phyloP scores from a whole-genome alignment of 352 stramenopile genomes.

The Phytophthora cryptogea region DNA sequence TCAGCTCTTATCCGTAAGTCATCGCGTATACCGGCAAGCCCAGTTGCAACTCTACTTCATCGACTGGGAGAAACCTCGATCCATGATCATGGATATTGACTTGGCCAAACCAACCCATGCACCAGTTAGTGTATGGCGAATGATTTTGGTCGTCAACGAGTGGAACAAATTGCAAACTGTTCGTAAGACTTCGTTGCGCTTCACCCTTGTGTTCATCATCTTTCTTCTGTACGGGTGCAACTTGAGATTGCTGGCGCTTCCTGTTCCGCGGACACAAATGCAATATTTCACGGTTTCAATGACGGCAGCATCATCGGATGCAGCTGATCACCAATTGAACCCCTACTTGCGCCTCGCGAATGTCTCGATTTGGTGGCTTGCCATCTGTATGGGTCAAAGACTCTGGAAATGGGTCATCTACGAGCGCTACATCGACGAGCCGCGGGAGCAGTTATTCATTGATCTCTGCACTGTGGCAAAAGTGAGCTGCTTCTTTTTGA shows the following conservation, averaged over 20 bases:
- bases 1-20: conserved; percentile 74
- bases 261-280: conserved; percentile 62
- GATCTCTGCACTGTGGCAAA: conserved; percentile 96
- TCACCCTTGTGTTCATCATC: conserved; percentile 84
- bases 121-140: conserved; percentile 93
- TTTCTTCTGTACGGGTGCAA: conserved; percentile 90
- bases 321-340: conserved; percentile 62
- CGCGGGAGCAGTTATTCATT: conserved; percentile 83
- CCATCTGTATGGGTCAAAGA: conserved; percentile 73
- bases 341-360: conserved; percentile 91
- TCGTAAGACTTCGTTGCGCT: conserved; percentile 75
- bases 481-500: conserved; percentile 90
- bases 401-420: conserved; percentile 92
- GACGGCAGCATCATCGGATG: conserved; percentile 5
- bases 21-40: conserved; percentile 82
- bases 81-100: conserved; percentile 67
- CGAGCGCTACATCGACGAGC: conserved; percentile 74
- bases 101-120: conserved; percentile 45
- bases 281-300: conserved; percentile 40
- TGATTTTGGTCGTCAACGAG: conserved; percentile 94
- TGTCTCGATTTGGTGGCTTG: conserved; percentile 83
- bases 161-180: conserved; percentile 91
- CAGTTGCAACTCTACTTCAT: conserved; percentile 90
- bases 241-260: conserved; percentile 50
- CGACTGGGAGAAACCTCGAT: conserved; percentile 92